phyloP scores from a whole-genome alignment of 306 rosid species.

The Quercus agrifolia region DNA sequence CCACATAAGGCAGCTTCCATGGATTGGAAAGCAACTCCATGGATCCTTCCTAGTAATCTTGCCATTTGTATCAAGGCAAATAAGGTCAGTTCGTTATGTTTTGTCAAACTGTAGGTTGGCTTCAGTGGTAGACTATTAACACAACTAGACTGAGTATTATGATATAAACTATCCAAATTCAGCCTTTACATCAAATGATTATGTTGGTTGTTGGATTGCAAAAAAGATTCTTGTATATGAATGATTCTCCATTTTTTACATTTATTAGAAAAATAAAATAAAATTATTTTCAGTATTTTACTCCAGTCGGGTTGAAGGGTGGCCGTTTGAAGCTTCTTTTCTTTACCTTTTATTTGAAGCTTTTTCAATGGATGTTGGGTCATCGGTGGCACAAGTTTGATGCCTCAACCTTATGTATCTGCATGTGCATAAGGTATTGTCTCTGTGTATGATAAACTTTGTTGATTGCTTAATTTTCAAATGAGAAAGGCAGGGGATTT shows the following conservation, averaged over 20 bases:
- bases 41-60: constrained; percentile 97
- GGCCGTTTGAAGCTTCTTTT: neutral
- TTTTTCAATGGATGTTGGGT: neutral
- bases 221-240: no score
- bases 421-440: no score
- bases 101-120: neutral
- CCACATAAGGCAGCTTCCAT: constrained; percentile 64
- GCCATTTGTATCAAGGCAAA: constrained; percentile 81
- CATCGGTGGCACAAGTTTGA: neutral
- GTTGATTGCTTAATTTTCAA: no score
- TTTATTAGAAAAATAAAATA: no score
- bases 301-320: neutral
- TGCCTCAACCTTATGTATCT: neutral
- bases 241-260: no score
- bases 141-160: neutral
- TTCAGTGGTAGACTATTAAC: neutral
- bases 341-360: neutral
- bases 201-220: neutral
- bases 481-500: no score
- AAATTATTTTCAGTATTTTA: no score
- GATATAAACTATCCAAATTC: neutral
- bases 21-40: constrained; percentile 97
- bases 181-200: neutral
- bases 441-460: no score
- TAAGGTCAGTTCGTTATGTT: constrained; percentile 59